A percentile compares a stretch with the other conserved stretches of the same genome.
Evolutionary conservation across 805 yeast species (phyloP).

Genomic region (Ogataea allantospora): DNA sequence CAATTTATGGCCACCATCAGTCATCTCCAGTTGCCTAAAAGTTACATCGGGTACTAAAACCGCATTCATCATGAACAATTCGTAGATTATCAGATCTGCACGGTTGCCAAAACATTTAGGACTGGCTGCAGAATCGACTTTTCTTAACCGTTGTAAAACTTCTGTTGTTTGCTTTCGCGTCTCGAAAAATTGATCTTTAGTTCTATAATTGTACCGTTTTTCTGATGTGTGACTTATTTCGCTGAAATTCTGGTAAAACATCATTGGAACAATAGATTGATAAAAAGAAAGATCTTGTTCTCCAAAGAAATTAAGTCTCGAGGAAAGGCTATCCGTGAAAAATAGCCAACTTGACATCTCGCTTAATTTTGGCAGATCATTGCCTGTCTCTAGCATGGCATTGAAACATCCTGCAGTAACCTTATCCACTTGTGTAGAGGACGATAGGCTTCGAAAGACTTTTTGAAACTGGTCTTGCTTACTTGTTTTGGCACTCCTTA

Average conservation of each 20-base stretch:
- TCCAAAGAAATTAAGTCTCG: constrained; percentile 46
- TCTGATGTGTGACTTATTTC: constrained; percentile 45
- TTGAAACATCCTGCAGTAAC: constrained; percentile 73
- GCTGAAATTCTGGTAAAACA: constrained; percentile 62
- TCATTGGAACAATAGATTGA: constrained; percentile 54
- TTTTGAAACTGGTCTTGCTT: constrained; percentile 48
- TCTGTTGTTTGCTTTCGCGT: constrained; percentile 34
- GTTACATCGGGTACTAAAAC: constrained; percentile 21
- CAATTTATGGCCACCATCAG: constrained; percentile 15
- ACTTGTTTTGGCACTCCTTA: constrained; percentile 43
- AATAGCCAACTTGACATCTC: constrained; percentile 72
- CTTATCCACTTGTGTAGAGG: constrained; percentile 55
- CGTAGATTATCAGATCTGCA: constrained; percentile 31
- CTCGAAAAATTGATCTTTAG: constrained; percentile 43
- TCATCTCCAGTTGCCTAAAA: constrained; percentile 14
- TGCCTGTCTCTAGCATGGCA: constrained; percentile 61
- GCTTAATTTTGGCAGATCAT: constrained; percentile 55
- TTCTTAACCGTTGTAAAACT: constrained; percentile 29
- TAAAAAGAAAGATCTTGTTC: constrained; percentile 40
- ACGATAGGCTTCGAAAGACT: constrained; percentile 46
- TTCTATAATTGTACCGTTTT: constrained; percentile 18
- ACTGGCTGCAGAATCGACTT: background rate
- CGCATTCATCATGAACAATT: constrained; percentile 14
- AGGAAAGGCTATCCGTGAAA: constrained; percentile 61
- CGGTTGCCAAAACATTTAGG: constrained; percentile 29